Conservation (phyloP, 2,329 filamentous ascomycete genomes). For the Lasiodiplodia sp. region DNA sequence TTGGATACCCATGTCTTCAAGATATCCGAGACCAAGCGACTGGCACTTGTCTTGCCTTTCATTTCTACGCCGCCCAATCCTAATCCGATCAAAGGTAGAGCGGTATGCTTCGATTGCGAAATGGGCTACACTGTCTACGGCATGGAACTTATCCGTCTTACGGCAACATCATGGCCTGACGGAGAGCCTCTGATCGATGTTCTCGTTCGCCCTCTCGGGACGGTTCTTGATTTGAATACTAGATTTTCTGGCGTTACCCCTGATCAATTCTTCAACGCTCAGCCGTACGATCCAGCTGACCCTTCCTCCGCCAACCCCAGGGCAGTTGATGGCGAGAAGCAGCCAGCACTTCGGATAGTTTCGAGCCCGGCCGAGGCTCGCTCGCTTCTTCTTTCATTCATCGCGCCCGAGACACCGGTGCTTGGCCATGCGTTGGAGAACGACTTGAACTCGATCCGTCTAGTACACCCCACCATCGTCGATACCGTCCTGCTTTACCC, state of each 20-base stretch:
- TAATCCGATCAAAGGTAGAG: constrained; percentile 53
- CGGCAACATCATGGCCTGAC: constrained; percentile 84
- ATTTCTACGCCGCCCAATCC: constrained; percentile 75
- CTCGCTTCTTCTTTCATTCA: constrained; percentile 75
- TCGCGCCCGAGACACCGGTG: constrained; percentile 79
- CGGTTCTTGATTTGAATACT: constrained; percentile 89
- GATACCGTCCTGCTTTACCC: constrained; percentile 88
- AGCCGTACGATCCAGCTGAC: constrained; percentile 36
- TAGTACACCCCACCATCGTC: constrained; percentile 84
- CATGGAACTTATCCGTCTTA: constrained; percentile 87
- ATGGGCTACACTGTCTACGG: constrained; percentile 95
- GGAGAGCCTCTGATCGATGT: constrained; percentile 80
- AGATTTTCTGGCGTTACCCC: constrained; percentile 87
- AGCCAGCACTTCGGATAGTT: constrained; percentile 70
- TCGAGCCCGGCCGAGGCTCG: constrained; percentile 77
- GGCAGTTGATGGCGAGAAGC: constrained; percentile 35
- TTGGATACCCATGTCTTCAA: constrained; percentile 86
- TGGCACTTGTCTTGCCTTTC: constrained; percentile 83
- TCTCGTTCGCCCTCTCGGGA: constrained; percentile 82
- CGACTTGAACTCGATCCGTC: constrained; percentile 83
- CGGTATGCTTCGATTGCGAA: constrained; percentile 92
- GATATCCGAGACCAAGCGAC: constrained; percentile 73
- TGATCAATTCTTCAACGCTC: constrained; percentile 75
- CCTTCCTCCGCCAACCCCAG: constrained; percentile 11
- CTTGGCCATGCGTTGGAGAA: constrained; percentile 96